These are phyloP conservation scores for Cyanodermella asteris DNA, from an alignment of 2,329 filamentous ascomycete species.

Conservation along the genomic window DNA sequence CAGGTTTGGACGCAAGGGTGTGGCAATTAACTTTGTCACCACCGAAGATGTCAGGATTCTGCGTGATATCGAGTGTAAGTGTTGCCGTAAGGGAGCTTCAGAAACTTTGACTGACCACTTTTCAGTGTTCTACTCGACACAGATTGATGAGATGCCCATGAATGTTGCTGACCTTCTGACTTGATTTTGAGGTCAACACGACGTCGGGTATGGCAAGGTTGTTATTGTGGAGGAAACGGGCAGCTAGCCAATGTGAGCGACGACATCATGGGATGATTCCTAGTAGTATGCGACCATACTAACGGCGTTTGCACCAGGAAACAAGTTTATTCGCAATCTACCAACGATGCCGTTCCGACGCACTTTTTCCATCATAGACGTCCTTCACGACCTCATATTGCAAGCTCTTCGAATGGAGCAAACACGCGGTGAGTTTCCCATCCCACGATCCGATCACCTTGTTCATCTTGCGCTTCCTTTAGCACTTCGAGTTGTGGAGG, in stretches of 20 bases:
- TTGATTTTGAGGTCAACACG: constrained; percentile 9
- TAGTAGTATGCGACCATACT: too few relatives aligned
- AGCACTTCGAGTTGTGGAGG: too few relatives aligned
- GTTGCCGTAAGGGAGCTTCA: constrained; percentile 15
- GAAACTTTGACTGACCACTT: constrained; percentile 14
- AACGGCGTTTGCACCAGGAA: too few relatives aligned
- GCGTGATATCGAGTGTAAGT: constrained; percentile 76
- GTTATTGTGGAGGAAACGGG: neutral
- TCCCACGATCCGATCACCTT: too few relatives aligned
- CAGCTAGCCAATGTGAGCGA: neutral
- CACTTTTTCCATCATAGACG: too few relatives aligned
- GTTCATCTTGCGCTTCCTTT: too few relatives aligned
- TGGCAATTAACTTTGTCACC: constrained; percentile 98
- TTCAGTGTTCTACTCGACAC: constrained; percentile 77
- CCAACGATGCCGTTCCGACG: too few relatives aligned
- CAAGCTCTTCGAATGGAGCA: too few relatives aligned
- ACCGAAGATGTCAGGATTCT: constrained; percentile 95
- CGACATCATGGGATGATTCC: too few relatives aligned
- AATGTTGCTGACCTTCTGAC: constrained; percentile 49
- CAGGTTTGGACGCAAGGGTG: constrained; percentile 91
- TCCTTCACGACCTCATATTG: too few relatives aligned
- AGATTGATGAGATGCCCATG: constrained; percentile 98
- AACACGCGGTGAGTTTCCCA: too few relatives aligned
- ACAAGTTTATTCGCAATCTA: too few relatives aligned
- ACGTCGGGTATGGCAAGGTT: neutral